Conservation (phyloP, 1,284 basidiomycete genomes). For the Melampsora larici-populina region DNA sequence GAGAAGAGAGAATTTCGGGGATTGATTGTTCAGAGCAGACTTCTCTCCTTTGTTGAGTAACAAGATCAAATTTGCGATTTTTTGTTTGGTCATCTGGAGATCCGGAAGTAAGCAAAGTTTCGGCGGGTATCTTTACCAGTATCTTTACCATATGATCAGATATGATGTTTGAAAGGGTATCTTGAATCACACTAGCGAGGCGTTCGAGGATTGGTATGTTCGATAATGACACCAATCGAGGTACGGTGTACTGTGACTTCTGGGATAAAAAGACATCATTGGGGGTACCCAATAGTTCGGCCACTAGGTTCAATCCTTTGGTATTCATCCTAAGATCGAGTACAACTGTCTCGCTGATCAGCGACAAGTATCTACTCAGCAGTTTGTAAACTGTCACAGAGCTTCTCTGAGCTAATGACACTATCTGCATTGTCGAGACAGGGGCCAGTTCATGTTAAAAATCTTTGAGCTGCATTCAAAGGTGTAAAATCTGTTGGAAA, state of each 20-base stretch:
- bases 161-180: constrained; percentile 25
- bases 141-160: constrained; percentile 16
- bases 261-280: constrained; percentile 20
- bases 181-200: constrained; percentile 24
- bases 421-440: constrained; percentile 22
- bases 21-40: background rate
- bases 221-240: constrained; percentile 26
- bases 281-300: constrained; percentile 34
- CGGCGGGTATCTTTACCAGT: too few species aligned
- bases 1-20: background rate
- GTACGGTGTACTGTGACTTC: constrained; percentile 25
- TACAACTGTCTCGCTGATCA: constrained; percentile 23
- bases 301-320: constrained; percentile 11
- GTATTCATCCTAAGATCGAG: constrained; percentile 28
- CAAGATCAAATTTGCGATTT: constrained; percentile 12
- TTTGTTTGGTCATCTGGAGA: constrained; percentile 10
- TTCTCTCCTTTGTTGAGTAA: constrained; percentile 31
- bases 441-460: background rate
- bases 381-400: constrained; percentile 17
- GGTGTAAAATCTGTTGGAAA: background rate
- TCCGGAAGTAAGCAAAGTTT: constrained; percentile 26
- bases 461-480: background rate
- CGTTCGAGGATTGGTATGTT: constrained; percentile 9
- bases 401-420: constrained; percentile 26
- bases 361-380: constrained; percentile 19